Evolutionary conservation across 2,329 filamentous ascomycete species (phyloP), one percentile per base, ranked within the genome.

Genomic region (Colletotrichum navitas): DNA sequence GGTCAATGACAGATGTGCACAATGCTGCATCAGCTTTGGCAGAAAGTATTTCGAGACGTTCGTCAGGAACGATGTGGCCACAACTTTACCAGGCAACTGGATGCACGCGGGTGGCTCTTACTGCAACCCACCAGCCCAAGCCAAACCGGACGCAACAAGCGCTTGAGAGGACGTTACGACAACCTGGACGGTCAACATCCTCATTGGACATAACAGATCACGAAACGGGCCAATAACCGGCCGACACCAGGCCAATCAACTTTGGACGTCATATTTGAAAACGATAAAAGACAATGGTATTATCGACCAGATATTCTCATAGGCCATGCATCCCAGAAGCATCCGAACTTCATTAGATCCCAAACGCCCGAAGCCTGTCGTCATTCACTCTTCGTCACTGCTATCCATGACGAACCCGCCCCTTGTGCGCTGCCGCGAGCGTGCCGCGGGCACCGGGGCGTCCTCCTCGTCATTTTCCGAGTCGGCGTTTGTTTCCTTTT

Each of bases 381-480:
- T 32, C 6, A 51, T 66, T 68, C 77, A 79, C 64, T 88, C 86
- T 74, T 89, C 87, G 59, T 91, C 89, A 77, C 89, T 89, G 72
- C 88, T 90, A 75, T 90, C 88, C 45, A 89, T 76, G 56, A 90
- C 79, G 73, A 91, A 90, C 0, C 88, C 88, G 24, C 85, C 84
- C 63, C 84, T 83, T 4, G 84, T 81, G 72, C 86, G 82, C 1
- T 82, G 80, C 68, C 86, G 82, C 74, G 78, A 75, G 68, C 83
- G 82, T 10, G 80, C 67, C 74, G 74, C 80, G 0, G 79, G 75
- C 2, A 80, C 74, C 29, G 80, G 80, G 1, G 83, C 83, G 8
- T 84, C 83, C 5, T 83, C 83, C 5, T 82, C 81, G 47, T 80
- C 76, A 3, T 74, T 76, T 52, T 78, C 78, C 36, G 67, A 60